These are phyloP conservation scores for Gossypium australe DNA, from an alignment of 345 rosid genomes.

Conservation along the genomic window DNA sequence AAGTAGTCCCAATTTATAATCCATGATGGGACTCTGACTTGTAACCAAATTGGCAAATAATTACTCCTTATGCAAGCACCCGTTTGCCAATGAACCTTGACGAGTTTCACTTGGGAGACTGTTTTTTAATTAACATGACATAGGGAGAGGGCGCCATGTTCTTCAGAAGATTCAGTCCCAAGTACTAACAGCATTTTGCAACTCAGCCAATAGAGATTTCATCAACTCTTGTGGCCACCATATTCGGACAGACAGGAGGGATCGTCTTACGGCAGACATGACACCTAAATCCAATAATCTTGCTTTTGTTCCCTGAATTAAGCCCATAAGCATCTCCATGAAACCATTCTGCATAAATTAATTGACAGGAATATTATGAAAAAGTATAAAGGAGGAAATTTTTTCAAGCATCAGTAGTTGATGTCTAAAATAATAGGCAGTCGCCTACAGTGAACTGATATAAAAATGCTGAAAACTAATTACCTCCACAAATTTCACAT, in stretches of 20 bases:
- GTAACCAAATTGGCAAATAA: constrained; percentile 15
- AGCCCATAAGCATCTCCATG: constrained; percentile 92
- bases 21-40: constrained; percentile 16
- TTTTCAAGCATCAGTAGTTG: neutral
- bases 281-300: constrained; percentile 82
- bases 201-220: constrained; percentile 26
- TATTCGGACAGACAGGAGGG: constrained; percentile 57
- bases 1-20: constrained; percentile 25
- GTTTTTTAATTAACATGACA: constrained; percentile 7
- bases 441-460: neutral
- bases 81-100: constrained; percentile 17
- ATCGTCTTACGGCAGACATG: constrained; percentile 51
- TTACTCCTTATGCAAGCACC: constrained; percentile 13
- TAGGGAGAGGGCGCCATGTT: neutral
- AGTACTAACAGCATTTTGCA: constrained; percentile 17
- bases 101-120: constrained; percentile 16
- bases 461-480: constrained; percentile 13
- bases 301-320: constrained; percentile 37
- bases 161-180: constrained; percentile 6
- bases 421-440: neutral
- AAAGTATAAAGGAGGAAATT: neutral
- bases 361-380: constrained; percentile 14
- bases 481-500: constrained; percentile 86
- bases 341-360: constrained; percentile 69
- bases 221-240: constrained; percentile 19